A percentile compares a stretch with the other conserved stretches of the same genome.
phyloP scores from a whole-genome alignment of 2,329 filamentous ascomycete species.

The Dactylella cylindrospora region DNA sequence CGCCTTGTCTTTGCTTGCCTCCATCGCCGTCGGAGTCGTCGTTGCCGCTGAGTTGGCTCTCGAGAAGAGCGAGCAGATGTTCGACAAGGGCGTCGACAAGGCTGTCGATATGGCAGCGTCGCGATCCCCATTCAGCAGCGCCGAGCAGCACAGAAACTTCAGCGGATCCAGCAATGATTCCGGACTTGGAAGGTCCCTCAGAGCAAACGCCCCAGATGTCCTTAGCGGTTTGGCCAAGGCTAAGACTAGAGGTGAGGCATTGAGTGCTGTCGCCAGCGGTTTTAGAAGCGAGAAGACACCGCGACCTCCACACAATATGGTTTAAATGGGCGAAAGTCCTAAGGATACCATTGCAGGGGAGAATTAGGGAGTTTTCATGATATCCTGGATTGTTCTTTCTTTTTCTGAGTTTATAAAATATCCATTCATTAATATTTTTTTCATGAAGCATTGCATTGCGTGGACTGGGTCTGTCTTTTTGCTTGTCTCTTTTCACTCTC shows the following conservation, averaged over 20 bases:
- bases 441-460: slow-evolving; percentile 43
- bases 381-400: slow-evolving; percentile 9
- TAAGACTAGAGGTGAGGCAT: slow-evolving; percentile 34
- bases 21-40: slow-evolving; percentile 44
- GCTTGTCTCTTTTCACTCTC: slow-evolving; percentile 24
- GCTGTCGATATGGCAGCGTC: slow-evolving; percentile 32
- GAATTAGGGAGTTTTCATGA: not conserved
- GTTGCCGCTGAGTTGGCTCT: slow-evolving; percentile 46
- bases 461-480: slow-evolving; percentile 41
- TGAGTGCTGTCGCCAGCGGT: slow-evolving; percentile 15
- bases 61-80: slow-evolving; percentile 45
- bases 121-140: slow-evolving; percentile 10
- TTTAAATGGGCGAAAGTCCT: not conserved
- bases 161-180: slow-evolving; percentile 20
- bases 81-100: slow-evolving; percentile 35
- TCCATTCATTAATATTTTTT: slow-evolving; percentile 15
- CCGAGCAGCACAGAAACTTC: slow-evolving; percentile 8
- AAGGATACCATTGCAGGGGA: not conserved
- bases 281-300: slow-evolving; percentile 31
- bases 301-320: slow-evolving; percentile 16
- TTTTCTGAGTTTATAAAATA: slow-evolving; percentile 4
- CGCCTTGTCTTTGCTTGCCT: slow-evolving; percentile 43
- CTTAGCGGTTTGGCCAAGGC: slow-evolving; percentile 40
- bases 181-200: slow-evolving; percentile 30
- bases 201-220: slow-evolving; percentile 31